phyloP scores from a whole-genome alignment of 2,329 filamentous ascomycete genomes.

The Colletotrichum lindemuthianum region DNA sequence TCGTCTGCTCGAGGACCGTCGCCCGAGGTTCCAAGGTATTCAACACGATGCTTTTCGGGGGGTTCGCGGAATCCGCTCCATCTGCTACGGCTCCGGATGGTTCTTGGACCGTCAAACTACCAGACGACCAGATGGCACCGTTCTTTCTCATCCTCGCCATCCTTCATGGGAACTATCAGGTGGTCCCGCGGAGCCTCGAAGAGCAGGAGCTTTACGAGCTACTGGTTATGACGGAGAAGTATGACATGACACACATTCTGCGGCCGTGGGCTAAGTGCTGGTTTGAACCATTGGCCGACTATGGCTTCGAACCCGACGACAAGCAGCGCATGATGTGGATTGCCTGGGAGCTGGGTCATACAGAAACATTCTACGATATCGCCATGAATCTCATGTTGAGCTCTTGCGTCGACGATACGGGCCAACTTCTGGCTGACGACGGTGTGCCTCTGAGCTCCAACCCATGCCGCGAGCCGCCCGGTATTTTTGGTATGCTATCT shows the following conservation, averaged over 20 bases:
- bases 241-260: conserved; percentile 8
- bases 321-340: not conserved
- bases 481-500: not conserved
- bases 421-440: not conserved
- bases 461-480: not conserved
- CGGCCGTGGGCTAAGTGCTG: not conserved
- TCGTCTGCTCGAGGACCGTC: conserved; percentile 4
- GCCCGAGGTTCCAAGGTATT: conserved; percentile 5
- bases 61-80: not conserved
- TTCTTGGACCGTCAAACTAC: not conserved
- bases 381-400: not conserved
- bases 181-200: not conserved
- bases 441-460: not conserved
- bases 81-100: not conserved
- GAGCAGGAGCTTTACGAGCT: not conserved
- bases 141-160: not conserved
- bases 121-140: not conserved
- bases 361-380: fast-evolving
- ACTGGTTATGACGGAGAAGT: not conserved
- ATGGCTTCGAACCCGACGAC: fast-evolving
- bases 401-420: not conserved
- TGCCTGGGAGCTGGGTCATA: conserved; percentile 10
- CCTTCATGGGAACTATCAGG: not conserved
- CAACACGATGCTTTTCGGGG: conserved; percentile 5
- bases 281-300: not conserved